A percentile compares a stretch with the other conserved stretches of the same genome.
Evolutionary conservation across 1,139 yeast genomes (phyloP).

Genomic region (Pichia inconspicua): DNA sequence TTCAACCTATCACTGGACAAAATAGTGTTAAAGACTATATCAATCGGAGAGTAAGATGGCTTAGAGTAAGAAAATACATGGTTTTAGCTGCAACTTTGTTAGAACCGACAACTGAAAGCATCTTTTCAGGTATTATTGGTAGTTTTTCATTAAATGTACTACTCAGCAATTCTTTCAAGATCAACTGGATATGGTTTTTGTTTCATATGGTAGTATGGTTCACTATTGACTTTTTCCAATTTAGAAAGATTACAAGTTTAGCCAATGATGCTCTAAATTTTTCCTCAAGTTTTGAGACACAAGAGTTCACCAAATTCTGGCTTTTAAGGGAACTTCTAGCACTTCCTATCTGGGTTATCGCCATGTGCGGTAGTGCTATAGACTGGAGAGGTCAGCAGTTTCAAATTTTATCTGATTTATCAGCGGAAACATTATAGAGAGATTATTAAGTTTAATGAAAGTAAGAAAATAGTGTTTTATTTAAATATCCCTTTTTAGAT

Average conservation of each 20-base stretch:
- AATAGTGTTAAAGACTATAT: slow-evolving; percentile 50
- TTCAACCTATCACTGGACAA: slow-evolving; percentile 63
- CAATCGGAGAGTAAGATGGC: slow-evolving; percentile 71
- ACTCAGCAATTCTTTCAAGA: slow-evolving; percentile 17
- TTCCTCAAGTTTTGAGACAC: slow-evolving; percentile 2
- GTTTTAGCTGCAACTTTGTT: slow-evolving; percentile 75
- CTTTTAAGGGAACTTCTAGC: slow-evolving; percentile 63
- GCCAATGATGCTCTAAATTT: slow-evolving; percentile 6
- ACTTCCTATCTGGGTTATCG: slow-evolving; percentile 74
- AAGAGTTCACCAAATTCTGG: slow-evolving; percentile 44
- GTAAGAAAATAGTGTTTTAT: too few relatives aligned
- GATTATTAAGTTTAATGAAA: too few relatives aligned
- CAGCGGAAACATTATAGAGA: slow-evolving; percentile 58
- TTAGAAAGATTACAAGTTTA: slow-evolving; percentile 35
- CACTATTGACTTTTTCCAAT: slow-evolving; percentile 54
- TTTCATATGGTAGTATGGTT: slow-evolving; percentile 63
- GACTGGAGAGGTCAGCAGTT: slow-evolving; percentile 83
- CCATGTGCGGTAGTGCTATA: slow-evolving; percentile 70
- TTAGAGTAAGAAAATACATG: slow-evolving; percentile 85
- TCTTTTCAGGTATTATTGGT: slow-evolving; percentile 63
- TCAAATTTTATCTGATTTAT: slow-evolving; percentile 60
- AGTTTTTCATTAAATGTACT: slow-evolving; percentile 48
- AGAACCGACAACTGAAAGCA: slow-evolving; percentile 80
- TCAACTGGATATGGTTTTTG: slow-evolving; percentile 32
- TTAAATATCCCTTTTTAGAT: too few relatives aligned